Evolutionary conservation across 2,329 filamentous ascomycete species (phyloP), one percentile per base, ranked within the genome.

Genomic region (Emergomyces orientalis): DNA sequence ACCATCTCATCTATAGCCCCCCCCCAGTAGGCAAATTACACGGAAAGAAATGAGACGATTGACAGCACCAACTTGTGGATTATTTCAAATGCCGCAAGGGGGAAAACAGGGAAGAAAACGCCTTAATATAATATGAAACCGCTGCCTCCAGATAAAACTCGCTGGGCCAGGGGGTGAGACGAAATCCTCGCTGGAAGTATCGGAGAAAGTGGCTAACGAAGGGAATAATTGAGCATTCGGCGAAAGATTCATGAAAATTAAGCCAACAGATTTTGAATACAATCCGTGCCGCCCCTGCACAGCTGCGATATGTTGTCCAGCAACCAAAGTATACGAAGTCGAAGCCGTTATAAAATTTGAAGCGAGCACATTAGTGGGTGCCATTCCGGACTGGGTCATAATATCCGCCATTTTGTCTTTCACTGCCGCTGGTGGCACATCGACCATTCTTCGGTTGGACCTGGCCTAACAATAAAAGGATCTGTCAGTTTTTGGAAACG

Each of bases 71-170:
- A 34, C 27, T 54, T n/a, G 27, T n/a, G 92, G 89, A 95, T 69
- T 78, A 81, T 3, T 71, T 95, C 39, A 84, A 95, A 2, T 86
- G 91, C 57, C 91, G 11, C 17, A 55, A 37, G 96, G 65, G 90
- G 86, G 0, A 96, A 96, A 71, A 77, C 82, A 2, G 75, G 96
- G 66, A 79, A 91, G 13, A 51, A 27, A 30, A 51, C 25, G 2
- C 47, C 47, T 51, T 51, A 49, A 51, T 83, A 82, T 66, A 92
- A 97, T 76, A 97, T 73, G 89, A 88, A 75, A 81, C 82, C 19
- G 84, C 95, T 9, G 91, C 92, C 0, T 84, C 86, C 41, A 91
- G 96, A 75, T 96, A 96, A 73, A 91, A 95, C 69, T 39, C 11
- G 5, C 34, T 39, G 90, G 92, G 8, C 90, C 93, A 60, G 96